Conservation (phyloP, 768 basidiomycete species). For the Leucocoprinus leucothites region DNA sequence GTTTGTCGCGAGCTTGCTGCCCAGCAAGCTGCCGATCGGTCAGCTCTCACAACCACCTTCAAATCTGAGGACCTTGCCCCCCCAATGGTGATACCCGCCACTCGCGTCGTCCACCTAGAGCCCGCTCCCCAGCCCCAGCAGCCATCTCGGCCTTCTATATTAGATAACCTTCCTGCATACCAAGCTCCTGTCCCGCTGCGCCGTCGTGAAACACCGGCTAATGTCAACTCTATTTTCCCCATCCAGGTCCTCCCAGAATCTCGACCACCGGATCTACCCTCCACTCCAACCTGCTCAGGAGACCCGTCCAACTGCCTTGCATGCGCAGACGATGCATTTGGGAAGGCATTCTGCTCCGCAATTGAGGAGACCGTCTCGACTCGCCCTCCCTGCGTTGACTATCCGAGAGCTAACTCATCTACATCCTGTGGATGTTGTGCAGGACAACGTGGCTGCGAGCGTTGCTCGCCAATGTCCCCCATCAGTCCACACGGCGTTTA, state of each 20-base stretch:
- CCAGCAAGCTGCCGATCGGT: slow-evolving; percentile 35
- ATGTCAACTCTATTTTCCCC: slow-evolving; percentile 53
- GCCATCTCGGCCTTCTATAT: slow-evolving; percentile 46
- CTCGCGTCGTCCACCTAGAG: slow-evolving; percentile 17
- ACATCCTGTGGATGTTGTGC: slow-evolving; percentile 20
- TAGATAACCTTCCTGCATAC: slow-evolving; percentile 76
- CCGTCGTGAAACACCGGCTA: slow-evolving; percentile 40
- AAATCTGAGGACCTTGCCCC: slow-evolving; percentile 24
- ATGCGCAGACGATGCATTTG: slow-evolving; percentile 83
- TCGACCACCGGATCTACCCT: slow-evolving; percentile 9
- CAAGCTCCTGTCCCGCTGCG: slow-evolving; percentile 82
- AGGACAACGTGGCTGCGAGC: slow-evolving; percentile 20
- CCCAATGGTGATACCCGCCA: background rate
- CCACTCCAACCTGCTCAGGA: slow-evolving; percentile 63
- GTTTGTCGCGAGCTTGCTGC: slow-evolving; percentile 70
- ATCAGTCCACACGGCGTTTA: slow-evolving; percentile 17
- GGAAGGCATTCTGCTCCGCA: slow-evolving; percentile 83
- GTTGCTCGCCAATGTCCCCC: slow-evolving; percentile 19
- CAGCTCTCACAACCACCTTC: slow-evolving; percentile 8
- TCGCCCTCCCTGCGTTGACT: slow-evolving; percentile 51
- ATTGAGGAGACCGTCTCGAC: slow-evolving; percentile 59
- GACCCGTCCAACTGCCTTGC: slow-evolving; percentile 85
- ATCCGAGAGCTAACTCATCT: slow-evolving; percentile 35
- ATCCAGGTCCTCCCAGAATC: slow-evolving; percentile 29
- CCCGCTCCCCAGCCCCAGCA: slow-evolving; percentile 9